phyloP scores from a whole-genome alignment of 1,284 basidiomycete genomes.

The Cystobasidiaceae sp. region DNA sequence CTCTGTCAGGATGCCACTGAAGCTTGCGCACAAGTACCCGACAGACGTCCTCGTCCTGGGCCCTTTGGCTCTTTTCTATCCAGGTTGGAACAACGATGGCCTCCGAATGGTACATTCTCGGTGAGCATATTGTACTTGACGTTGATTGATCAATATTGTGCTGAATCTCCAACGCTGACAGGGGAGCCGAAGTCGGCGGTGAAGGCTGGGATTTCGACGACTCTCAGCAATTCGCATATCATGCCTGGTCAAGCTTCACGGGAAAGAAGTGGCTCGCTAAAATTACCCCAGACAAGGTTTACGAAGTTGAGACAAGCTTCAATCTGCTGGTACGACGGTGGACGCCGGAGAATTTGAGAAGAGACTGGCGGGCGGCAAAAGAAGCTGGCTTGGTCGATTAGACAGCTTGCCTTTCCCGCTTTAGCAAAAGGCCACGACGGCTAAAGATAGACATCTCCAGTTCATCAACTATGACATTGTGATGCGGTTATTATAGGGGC shows the following conservation, averaged over 20 bases:
- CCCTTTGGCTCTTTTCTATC: slow-evolving; percentile 52
- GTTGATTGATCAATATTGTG: not conserved
- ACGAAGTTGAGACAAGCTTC: slow-evolving; percentile 27
- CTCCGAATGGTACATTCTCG: slow-evolving; percentile 24
- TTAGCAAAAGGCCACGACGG: too few species aligned
- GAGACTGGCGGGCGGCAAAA: slow-evolving; percentile 15
- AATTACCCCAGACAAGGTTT: slow-evolving; percentile 22
- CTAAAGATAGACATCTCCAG: too few species aligned
- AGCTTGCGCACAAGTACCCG: slow-evolving; percentile 42
- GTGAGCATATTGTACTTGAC: not conserved
- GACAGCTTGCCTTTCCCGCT: too few species aligned
- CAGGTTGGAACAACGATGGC: slow-evolving; percentile 43
- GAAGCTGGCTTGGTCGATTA: slow-evolving; percentile 3
- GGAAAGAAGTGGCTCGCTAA: slow-evolving; percentile 12
- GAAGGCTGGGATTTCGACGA: slow-evolving; percentile 28
- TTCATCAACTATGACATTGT: too few species aligned
- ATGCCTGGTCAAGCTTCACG: slow-evolving; percentile 21
- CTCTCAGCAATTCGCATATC: slow-evolving; percentile 28
- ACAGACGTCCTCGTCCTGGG: slow-evolving; percentile 50
- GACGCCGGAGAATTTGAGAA: slow-evolving; percentile 1
- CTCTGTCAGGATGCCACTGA: slow-evolving; percentile 10
- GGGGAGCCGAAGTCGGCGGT: not conserved
- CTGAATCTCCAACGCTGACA: not conserved
- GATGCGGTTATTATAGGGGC: too few species aligned
- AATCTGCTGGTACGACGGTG: slow-evolving; percentile 22